Percentiles rank a stretch among this genome's conserved stretches.
Conservation (phyloP, 805 yeast species). For the Metschnikowia similis region DNA sequence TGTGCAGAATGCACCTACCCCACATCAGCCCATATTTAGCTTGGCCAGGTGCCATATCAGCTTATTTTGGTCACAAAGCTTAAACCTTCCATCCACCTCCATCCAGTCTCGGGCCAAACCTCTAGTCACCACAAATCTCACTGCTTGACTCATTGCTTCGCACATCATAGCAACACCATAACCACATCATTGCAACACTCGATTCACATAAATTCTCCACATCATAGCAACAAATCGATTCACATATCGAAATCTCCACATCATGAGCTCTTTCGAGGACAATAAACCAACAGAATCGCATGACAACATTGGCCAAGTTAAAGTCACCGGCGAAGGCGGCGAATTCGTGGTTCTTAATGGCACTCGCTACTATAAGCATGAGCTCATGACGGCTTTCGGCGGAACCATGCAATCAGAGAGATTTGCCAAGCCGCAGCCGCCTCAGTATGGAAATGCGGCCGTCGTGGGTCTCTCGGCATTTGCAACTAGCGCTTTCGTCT, state of each 20-base stretch:
- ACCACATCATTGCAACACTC: neutral
- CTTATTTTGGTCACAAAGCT: neutral
- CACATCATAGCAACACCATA: neutral
- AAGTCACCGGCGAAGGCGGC: constrained; percentile 30
- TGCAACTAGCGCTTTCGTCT: constrained; percentile 42
- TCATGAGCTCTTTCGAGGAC: constrained; percentile 3
- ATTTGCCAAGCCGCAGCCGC: constrained; percentile 38
- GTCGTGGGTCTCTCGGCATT: constrained; percentile 53
- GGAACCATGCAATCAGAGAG: constrained; percentile 49
- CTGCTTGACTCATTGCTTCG: too few species aligned
- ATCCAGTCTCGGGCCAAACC: too few species aligned
- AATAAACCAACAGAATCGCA: neutral
- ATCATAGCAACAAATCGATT: neutral
- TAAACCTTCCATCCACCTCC: neutral
- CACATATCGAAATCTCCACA: neutral
- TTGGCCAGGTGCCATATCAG: neutral
- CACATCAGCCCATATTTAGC: neutral
- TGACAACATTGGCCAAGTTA: neutral
- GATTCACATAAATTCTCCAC: too few species aligned
- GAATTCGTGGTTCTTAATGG: constrained; percentile 41
- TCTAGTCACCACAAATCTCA: too few species aligned
- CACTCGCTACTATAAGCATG: constrained; percentile 45
- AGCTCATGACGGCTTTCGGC: constrained; percentile 60
- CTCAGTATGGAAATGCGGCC: constrained; percentile 44
- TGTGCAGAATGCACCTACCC: neutral